Base-by-base conservation (phyloP, 1,284 basidiomycete species). In the Malassezia japonica region DNA sequence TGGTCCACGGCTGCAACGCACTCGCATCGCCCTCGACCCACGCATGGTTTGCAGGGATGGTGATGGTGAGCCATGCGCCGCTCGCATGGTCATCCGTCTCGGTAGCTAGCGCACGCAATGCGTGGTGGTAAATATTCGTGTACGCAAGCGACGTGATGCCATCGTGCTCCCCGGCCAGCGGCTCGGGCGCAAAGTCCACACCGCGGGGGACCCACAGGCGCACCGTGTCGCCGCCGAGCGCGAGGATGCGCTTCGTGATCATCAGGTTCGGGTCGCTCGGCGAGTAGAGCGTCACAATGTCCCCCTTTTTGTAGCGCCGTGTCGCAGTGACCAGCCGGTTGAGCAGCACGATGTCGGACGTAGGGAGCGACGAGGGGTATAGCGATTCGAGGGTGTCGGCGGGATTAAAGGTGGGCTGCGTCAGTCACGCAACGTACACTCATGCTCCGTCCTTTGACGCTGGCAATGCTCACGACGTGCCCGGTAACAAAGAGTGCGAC, bases 1-100 rank as follows among this genome's bases (percentile, higher is more conserved):
- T 23, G 49, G 0, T 35, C 28, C 1, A 46, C 28, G 39, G 55
- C 48, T 18, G 48, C 36, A 37, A 37, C 24, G 16, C 76, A 24
- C 65, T 69, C 27, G 76, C 77, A 65, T 80, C 79, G 12, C 79
- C 79, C 64, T 80, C 79, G 40, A 80, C 72, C 78, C 78, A 79
- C 34, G 75, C 77, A 41, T 72, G 64, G 13, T 62, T 60, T 6
- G 57, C 57, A 1, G 69, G 69, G 4, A 69, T 56, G 28, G 60
- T 56, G 48, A 66, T 53, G 15, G 51, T 38, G 3, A 50, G 51
- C 59, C 61, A 65, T 28, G 49, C 51, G n/a, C 55, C 49, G 8
- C 28, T 34, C 20, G 31, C 40, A 23, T 45, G 46, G 6, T 48
- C 51, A 13, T 38, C 37, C 6, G 31, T 44, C 6, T 15, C 49